These are phyloP conservation scores for Ogataea allantospora DNA, from an alignment of 805 yeast species.

Conservation along the genomic window DNA sequence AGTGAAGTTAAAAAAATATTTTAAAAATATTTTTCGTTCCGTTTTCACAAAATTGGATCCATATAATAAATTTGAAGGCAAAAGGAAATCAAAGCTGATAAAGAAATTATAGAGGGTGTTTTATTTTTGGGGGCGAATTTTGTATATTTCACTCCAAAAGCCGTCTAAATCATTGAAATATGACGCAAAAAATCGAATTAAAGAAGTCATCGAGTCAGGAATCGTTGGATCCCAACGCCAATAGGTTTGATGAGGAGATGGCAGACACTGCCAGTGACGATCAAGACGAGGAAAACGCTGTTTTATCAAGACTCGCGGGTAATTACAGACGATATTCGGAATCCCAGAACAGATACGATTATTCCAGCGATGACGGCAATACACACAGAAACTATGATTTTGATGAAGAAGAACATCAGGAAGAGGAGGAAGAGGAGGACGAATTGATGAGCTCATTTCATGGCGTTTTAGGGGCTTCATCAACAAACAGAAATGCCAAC, in stretches of 20 bases:
- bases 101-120: conserved; percentile 9
- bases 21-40: conserved; percentile 13
- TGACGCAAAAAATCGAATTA: conserved; percentile 6
- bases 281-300: conserved; percentile 25
- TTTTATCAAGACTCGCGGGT: conserved; percentile 40
- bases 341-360: conserved; percentile 17
- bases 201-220: conserved; percentile 11
- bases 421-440: conserved; percentile 18
- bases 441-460: conserved; percentile 20
- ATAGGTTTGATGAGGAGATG: conserved; percentile 30
- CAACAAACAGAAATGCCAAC: conserved; percentile 3
- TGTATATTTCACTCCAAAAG: background rate
- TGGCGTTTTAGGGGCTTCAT: conserved; percentile 13
- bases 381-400: conserved; percentile 14
- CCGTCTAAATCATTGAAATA: background rate
- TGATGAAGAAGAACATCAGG: conserved; percentile 3
- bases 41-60: conserved; percentile 17
- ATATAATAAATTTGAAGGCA: conserved; percentile 10
- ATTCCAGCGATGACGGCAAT: conserved; percentile 13
- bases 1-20: conserved; percentile 5
- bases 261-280: conserved; percentile 27
- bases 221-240: conserved; percentile 14
- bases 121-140: conserved; percentile 2
- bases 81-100: conserved; percentile 14
- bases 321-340: conserved; percentile 38